These are phyloP conservation scores for Backusella westeae DNA, from an alignment of 192 early-diverging fungal genomes.

Conservation along the genomic window DNA sequence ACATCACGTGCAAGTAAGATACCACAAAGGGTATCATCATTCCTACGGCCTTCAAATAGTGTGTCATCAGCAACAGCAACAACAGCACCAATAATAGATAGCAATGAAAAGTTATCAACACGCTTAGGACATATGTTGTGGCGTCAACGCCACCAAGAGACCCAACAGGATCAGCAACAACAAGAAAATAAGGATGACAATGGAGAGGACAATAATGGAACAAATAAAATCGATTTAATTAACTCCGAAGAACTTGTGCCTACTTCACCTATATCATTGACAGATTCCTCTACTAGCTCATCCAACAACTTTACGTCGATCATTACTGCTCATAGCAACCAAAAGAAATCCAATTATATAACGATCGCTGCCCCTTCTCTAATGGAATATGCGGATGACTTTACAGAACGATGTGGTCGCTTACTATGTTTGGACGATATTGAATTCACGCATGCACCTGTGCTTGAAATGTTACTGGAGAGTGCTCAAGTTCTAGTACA, in stretches of 20 bases:
- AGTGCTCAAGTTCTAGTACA: neutral
- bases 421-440: neutral
- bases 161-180: no score
- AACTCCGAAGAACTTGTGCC: neutral
- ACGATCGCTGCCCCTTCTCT: neutral
- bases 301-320: neutral
- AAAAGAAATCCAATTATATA: neutral
- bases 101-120: neutral
- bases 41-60: neutral
- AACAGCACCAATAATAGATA: neutral
- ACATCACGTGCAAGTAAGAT: conserved; percentile 14
- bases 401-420: neutral
- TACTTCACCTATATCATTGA: neutral
- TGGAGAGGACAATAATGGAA: no score
- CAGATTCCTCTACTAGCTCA: neutral
- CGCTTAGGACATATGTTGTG: neutral
- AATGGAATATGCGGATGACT: neutral
- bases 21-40: conserved; percentile 7
- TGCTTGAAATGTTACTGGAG: neutral
- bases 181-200: no score
- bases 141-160: neutral
- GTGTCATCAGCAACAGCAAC: neutral
- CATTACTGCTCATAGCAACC: neutral
- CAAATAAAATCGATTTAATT: neutral
- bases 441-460: neutral